Evolutionary conservation across 805 yeast genomes (phyloP).

Genomic region (Maudiozyma saulgeensis): DNA sequence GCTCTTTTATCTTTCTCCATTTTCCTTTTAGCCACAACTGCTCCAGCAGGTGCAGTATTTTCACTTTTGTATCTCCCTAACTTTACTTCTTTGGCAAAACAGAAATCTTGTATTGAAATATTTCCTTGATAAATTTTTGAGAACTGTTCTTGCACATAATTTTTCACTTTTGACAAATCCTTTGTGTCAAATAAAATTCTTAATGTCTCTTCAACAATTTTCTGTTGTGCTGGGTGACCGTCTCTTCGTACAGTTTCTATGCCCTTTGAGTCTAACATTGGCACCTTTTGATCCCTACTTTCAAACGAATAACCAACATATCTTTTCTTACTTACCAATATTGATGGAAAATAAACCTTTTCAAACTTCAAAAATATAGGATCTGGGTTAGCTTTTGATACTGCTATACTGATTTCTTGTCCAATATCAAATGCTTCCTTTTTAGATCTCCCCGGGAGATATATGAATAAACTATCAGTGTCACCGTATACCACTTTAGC

Average conservation of each 20-base stretch:
- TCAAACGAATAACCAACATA: conserved; percentile 85
- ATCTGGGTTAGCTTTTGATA: conserved; percentile 62
- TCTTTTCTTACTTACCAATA: conserved; percentile 75
- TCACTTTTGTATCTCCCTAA: conserved; percentile 74
- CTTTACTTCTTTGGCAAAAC: conserved; percentile 85
- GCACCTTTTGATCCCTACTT: conserved; percentile 39
- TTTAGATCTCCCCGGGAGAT: conserved; percentile 72
- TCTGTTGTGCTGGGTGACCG: conserved; percentile 87
- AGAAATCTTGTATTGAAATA: conserved; percentile 69
- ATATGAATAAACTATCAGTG: conserved; percentile 87
- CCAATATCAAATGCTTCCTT: conserved; percentile 76
- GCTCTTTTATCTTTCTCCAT: conserved; percentile 57
- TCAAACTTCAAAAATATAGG: conserved; percentile 84
- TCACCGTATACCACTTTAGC: conserved; percentile 96
- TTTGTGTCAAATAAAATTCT: conserved; percentile 60
- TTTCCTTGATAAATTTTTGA: conserved; percentile 51
- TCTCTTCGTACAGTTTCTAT: conserved; percentile 91
- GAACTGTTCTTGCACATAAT: conserved; percentile 58
- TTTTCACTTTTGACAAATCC: conserved; percentile 62
- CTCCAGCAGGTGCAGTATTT: conserved; percentile 80
- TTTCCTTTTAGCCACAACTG: conserved; percentile 59
- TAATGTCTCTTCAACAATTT: conserved; percentile 63
- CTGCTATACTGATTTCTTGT: conserved; percentile 49
- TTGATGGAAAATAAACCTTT: conserved; percentile 82
- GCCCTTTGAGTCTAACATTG: conserved; percentile 90